Conservation (phyloP, 345 rosid genomes). For the Microcos paniculata region DNA sequence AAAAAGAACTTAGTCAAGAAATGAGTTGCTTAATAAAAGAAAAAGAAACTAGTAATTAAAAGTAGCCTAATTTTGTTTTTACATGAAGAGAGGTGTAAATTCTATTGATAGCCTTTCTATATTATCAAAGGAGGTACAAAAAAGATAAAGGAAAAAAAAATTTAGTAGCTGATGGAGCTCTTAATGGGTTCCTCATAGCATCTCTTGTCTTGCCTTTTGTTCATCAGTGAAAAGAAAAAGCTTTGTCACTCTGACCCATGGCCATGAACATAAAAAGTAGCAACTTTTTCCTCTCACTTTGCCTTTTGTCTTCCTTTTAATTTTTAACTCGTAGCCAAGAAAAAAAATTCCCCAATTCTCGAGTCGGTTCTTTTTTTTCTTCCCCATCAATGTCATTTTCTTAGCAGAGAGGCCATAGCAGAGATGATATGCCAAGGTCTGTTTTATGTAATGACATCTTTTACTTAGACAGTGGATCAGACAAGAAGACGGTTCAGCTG, state of each 20-base stretch:
- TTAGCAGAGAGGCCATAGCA: constrained; percentile 12
- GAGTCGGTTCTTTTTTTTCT: not conserved
- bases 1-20: not conserved
- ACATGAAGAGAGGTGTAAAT: constrained; percentile 20
- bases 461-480: not conserved
- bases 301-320: constrained; percentile 16
- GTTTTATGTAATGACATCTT: not conserved
- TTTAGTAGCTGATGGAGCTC: constrained; percentile 18
- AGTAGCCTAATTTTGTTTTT: constrained; percentile 14
- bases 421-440: not conserved
- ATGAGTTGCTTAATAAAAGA: not conserved
- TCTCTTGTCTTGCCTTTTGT: constrained; percentile 16
- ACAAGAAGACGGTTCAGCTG: constrained; percentile 21
- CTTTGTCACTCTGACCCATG: constrained; percentile 20
- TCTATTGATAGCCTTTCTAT: constrained; percentile 17
- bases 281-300: constrained; percentile 7
- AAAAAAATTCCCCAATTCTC: constrained; percentile 8
- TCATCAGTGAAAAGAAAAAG: constrained; percentile 16
- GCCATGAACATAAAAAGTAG: constrained; percentile 18
- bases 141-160: not conserved
- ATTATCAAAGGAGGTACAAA: constrained; percentile 23
- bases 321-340: not conserved
- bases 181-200: constrained; percentile 22
- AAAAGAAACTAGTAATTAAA: not conserved
- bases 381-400: constrained; percentile 28